Percentiles rank a stretch among this genome's conserved stretches.
These are phyloP conservation scores for Entonaema liquescens DNA, from an alignment of 495 filamentous ascomycete species.

Conservation along the genomic window DNA sequence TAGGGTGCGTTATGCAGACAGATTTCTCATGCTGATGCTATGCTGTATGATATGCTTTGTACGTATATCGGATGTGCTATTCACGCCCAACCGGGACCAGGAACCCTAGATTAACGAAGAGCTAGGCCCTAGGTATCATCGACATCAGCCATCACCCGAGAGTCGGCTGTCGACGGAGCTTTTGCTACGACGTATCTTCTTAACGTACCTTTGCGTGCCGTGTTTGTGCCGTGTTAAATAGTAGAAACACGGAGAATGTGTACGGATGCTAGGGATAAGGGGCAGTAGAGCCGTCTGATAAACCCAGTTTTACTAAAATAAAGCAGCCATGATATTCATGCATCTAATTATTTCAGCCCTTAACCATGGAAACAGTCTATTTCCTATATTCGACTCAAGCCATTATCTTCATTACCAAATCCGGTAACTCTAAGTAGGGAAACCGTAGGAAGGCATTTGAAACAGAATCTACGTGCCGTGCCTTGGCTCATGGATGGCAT, in stretches of 20 bases:
- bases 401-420: slow-evolving; percentile 9
- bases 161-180: slow-evolving; percentile 19
- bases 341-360: background rate
- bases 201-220: background rate
- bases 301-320: background rate
- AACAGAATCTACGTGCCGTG: slow-evolving; percentile 24
- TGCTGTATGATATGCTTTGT: slow-evolving; percentile 16
- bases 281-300: background rate
- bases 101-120: slow-evolving; percentile 25
- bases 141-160: slow-evolving; percentile 4
- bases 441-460: slow-evolving; percentile 22
- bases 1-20: slow-evolving; percentile 15
- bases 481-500: slow-evolving; percentile 31
- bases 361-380: background rate
- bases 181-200: slow-evolving; percentile 8
- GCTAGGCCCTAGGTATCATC: slow-evolving; percentile 3
- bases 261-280: background rate
- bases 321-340: background rate
- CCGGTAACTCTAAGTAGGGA: slow-evolving; percentile 19
- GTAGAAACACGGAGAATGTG: background rate
- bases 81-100: slow-evolving; percentile 29
- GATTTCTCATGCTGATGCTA: background rate
- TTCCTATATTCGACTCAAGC: background rate
- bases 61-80: slow-evolving; percentile 15
- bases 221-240: background rate